A percentile compares a stretch with the other conserved stretches of the same genome.
These are phyloP conservation scores for Nelumbo lutea DNA, from an alignment of 164 flowering plant genomes.

Conservation along the genomic window DNA sequence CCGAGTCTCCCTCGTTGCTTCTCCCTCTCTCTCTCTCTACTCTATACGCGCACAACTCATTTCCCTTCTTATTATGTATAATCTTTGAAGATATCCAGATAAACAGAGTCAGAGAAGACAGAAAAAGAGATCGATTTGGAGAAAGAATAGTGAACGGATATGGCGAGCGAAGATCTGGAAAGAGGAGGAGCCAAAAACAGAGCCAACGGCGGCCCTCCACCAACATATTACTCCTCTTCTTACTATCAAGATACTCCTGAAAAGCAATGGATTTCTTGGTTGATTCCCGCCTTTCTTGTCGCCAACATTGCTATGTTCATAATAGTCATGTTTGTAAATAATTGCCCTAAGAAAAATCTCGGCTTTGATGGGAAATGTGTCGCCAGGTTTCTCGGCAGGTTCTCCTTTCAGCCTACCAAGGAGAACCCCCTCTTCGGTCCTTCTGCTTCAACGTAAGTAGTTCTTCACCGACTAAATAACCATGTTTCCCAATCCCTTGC, in stretches of 20 bases:
- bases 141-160: neutral
- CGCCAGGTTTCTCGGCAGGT: constrained; percentile 60
- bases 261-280: constrained; percentile 67
- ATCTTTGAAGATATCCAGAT: no score
- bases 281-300: constrained; percentile 64
- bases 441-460: constrained; percentile 60
- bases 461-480: constrained; percentile 2
- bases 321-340: constrained; percentile 56
- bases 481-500: neutral
- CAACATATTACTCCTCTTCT: constrained; percentile 11
- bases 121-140: neutral
- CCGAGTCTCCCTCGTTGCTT: no score
- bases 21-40: no score
- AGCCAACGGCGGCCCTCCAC: neutral
- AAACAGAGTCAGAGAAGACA: neutral
- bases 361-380: constrained; percentile 38
- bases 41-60: no score
- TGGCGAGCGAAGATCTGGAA: constrained; percentile 1
- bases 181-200: neutral
- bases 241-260: constrained; percentile 28
- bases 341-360: constrained; percentile 50
- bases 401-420: constrained; percentile 67
- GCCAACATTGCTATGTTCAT: constrained; percentile 63
- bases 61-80: no score
- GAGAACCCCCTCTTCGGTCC: constrained; percentile 87